Evolutionary conservation across 2,329 filamentous ascomycete genomes (phyloP).

Genomic region (Reticulascus tulasneorum): DNA sequence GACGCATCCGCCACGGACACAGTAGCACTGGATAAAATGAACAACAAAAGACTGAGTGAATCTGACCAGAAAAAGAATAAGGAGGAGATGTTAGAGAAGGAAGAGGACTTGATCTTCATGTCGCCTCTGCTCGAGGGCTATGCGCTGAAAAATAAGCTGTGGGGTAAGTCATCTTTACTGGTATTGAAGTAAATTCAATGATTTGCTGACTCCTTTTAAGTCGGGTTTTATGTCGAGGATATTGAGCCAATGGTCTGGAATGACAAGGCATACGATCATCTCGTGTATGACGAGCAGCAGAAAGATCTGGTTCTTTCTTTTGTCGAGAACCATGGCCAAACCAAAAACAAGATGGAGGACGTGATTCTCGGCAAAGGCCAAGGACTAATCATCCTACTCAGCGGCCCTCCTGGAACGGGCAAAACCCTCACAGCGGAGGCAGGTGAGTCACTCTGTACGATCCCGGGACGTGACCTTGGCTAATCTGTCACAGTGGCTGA

Average conservation of each 20-base stretch:
- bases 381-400: slow-evolving; percentile 41
- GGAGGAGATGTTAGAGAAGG: slow-evolving; percentile 30
- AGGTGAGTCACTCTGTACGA: too few relatives aligned
- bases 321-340: slow-evolving; percentile 36
- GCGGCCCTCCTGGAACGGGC: slow-evolving; percentile 42
- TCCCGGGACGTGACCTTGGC: too few relatives aligned
- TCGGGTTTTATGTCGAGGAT: slow-evolving; percentile 35
- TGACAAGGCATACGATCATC: slow-evolving; percentile 38
- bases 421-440: slow-evolving; percentile 43
- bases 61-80: slow-evolving; percentile 34
- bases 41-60: slow-evolving; percentile 23
- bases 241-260: slow-evolving; percentile 40
- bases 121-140: slow-evolving; percentile 39
- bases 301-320: slow-evolving; percentile 45
- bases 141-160: slow-evolving; percentile 41
- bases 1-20: too few relatives aligned
- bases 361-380: slow-evolving; percentile 39
- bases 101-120: slow-evolving; percentile 36
- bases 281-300: slow-evolving; percentile 43
- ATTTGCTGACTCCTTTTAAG: slow-evolving; percentile 7
- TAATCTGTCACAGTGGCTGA: too few relatives aligned
- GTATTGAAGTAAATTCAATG: not conserved
- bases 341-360: slow-evolving; percentile 25
- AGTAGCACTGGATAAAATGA: too few relatives aligned
- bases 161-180: slow-evolving; percentile 28